These are phyloP conservation scores for Fragaria ananassa DNA, from an alignment of 306 rosid species.

Conservation along the genomic window DNA sequence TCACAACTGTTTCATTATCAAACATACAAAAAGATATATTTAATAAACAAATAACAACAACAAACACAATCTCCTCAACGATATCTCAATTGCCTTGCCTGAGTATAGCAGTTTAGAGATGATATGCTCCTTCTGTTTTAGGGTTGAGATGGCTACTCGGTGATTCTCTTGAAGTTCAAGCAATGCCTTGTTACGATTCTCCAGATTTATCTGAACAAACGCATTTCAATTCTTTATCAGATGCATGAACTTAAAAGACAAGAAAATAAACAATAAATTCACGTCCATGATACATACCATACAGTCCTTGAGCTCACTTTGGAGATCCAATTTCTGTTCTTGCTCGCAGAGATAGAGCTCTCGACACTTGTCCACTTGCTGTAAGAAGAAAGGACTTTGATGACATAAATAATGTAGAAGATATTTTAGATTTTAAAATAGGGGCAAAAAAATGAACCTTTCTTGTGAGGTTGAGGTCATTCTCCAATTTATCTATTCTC, in stretches of 20 bases:
- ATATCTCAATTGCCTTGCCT: conserved; percentile 40
- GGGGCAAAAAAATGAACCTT: conserved; percentile 43
- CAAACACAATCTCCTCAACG: neutral
- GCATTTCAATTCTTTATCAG: neutral
- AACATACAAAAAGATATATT: neutral
- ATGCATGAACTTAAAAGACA: neutral
- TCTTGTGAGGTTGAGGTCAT: conserved; percentile 56
- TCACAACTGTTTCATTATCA: neutral
- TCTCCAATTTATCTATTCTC: conserved; percentile 82
- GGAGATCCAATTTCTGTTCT: conserved; percentile 69
- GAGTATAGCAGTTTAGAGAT: conserved; percentile 70
- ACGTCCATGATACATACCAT: conserved; percentile 37
- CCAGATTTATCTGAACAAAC: conserved; percentile 52
- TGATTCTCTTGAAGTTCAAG: conserved; percentile 70
- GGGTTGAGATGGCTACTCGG: conserved; percentile 41
- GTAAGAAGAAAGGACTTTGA: conserved; percentile 30
- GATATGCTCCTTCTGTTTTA: conserved; percentile 70
- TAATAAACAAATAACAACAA: neutral
- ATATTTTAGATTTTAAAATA: neutral
- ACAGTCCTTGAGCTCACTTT: conserved; percentile 73
- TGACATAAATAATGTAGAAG: conserved; percentile 7
- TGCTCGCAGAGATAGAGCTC: conserved; percentile 72
- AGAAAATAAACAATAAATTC: neutral
- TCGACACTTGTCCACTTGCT: conserved; percentile 71
- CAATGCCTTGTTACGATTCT: conserved; percentile 47